Evolutionary conservation across 1,284 basidiomycete genomes (phyloP).

Genomic region (Fistulina hepatica): DNA sequence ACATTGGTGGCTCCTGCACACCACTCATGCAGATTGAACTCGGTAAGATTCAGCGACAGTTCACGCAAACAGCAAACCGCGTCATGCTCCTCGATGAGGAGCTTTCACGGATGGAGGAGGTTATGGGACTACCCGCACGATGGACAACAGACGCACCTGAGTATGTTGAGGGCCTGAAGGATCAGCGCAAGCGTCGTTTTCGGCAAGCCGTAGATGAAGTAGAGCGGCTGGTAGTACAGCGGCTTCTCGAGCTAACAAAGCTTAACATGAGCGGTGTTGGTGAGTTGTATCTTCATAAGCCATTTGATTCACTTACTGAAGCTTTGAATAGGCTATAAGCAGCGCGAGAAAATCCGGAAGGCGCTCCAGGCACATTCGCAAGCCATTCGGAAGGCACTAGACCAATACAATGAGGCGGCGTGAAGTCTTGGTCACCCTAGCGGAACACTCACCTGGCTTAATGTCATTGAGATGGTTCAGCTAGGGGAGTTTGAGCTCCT

Average conservation of each 20-base stretch:
- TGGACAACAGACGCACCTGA: slow-evolving; percentile 9
- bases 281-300: slow-evolving; percentile 6
- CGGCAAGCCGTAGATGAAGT: slow-evolving; percentile 13
- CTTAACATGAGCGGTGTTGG: slow-evolving; percentile 14
- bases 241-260: slow-evolving; percentile 19
- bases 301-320: not conserved
- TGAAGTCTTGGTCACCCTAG: slow-evolving; percentile 1
- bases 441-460: not conserved
- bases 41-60: not conserved
- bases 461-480: not conserved
- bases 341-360: slow-evolving; percentile 6
- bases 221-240: slow-evolving; percentile 16
- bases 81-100: slow-evolving; percentile 6
- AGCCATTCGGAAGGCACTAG: slow-evolving; percentile 4
- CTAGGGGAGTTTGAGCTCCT: slow-evolving; percentile 8
- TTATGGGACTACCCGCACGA: slow-evolving; percentile 4
- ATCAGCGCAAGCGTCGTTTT: slow-evolving; percentile 12
- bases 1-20: not conserved
- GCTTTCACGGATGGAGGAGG: slow-evolving; percentile 8
- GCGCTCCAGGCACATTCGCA: slow-evolving; percentile 5
- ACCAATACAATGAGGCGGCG: slow-evolving; percentile 4
- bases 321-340: slow-evolving; percentile 4
- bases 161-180: slow-evolving; percentile 6
- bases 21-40: not conserved
- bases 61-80: slow-evolving; percentile 2